Conservation (phyloP, 1,284 basidiomycete genomes). For the Lentinula novae-zelandiae region DNA sequence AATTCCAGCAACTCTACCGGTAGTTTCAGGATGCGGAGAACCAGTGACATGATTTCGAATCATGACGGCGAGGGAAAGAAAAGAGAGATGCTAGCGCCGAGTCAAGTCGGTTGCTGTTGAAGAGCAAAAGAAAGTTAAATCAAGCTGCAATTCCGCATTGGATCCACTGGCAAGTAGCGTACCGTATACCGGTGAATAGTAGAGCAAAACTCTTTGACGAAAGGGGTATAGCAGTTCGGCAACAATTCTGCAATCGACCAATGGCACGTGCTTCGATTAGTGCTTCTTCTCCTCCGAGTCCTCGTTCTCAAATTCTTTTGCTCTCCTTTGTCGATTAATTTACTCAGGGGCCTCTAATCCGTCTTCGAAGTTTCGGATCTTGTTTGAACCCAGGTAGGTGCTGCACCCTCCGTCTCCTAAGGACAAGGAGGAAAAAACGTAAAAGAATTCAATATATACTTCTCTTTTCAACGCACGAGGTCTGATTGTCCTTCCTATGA, state of each 20-base stretch:
- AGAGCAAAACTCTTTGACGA: background rate
- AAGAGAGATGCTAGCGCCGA: background rate
- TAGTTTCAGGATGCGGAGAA: slow-evolving; percentile 6
- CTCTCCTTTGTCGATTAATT: background rate
- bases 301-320: background rate
- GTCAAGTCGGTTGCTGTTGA: background rate
- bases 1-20: background rate
- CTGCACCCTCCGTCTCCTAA: background rate
- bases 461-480: background rate
- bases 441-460: background rate
- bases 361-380: background rate
- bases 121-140: slow-evolving; percentile 2
- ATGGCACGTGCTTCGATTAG: background rate
- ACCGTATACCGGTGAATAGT: background rate
- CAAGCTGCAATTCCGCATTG: slow-evolving; percentile 1
- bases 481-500: too few relatives aligned
- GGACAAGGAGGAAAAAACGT: background rate
- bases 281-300: background rate
- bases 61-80: background rate
- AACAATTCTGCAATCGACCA: background rate
- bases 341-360: background rate
- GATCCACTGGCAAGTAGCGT: slow-evolving; percentile 1
- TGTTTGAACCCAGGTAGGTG: background rate
- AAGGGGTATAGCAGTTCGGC: background rate
- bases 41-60: background rate